These are phyloP conservation scores for Populus deltoides DNA, from an alignment of 345 rosid genomes.

Conservation along the genomic window DNA sequence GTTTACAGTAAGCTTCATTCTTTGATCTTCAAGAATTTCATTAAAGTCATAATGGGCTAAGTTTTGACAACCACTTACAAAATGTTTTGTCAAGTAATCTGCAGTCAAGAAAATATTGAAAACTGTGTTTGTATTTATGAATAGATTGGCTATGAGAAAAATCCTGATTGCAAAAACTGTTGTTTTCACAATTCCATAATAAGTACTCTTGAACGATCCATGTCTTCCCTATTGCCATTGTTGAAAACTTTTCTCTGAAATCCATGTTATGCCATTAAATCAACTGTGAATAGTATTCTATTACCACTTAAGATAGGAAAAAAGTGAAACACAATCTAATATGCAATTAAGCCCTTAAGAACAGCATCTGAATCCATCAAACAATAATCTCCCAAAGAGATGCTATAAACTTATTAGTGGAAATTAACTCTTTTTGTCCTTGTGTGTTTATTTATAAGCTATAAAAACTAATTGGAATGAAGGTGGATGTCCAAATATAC, in stretches of 20 bases:
- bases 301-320: not conserved
- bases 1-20: not conserved
- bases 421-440: not conserved
- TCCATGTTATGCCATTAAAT: not conserved
- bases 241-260: not conserved
- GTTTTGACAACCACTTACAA: not conserved
- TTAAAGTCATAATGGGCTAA: not conserved
- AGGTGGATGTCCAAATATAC: not conserved
- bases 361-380: not conserved
- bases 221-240: not conserved
- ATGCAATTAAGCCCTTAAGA: not conserved
- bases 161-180: not conserved
- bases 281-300: not conserved
- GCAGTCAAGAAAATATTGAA: not conserved
- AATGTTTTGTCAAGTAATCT: not conserved
- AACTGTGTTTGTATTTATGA: not conserved
- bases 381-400: not conserved
- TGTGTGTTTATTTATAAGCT: not conserved
- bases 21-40: not conserved
- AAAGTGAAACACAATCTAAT: not conserved
- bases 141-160: not conserved
- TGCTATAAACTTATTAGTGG: not conserved
- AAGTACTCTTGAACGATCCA: not conserved
- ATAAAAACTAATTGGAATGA: not conserved
- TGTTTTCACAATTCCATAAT: not conserved